Percentiles rank a stretch among this genome's conserved stretches.
Evolutionary conservation across 805 yeast species (phyloP).

Genomic region (Pichia rugopelliculosa): DNA sequence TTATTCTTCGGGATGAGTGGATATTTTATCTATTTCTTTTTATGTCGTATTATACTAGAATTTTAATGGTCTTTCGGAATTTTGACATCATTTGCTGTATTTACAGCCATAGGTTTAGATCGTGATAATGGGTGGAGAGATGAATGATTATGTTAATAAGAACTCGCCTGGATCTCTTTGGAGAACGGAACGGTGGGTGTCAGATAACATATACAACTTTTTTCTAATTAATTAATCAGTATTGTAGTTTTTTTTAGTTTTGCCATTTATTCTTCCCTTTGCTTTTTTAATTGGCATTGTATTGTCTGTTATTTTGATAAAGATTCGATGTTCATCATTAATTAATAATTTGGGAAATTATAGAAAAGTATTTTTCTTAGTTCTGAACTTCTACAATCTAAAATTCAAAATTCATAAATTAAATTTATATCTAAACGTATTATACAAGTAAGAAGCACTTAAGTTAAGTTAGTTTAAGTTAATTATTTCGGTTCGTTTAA

Average conservation of each 20-base stretch:
- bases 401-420: too few relatives aligned
- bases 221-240: not conserved
- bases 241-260: not conserved
- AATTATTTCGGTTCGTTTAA: constrained; percentile 5
- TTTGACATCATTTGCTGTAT: constrained; percentile 3
- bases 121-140: constrained; percentile 32
- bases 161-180: constrained; percentile 30
- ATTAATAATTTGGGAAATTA: too few relatives aligned
- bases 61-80: not conserved
- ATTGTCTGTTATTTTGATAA: not conserved
- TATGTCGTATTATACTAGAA: not conserved
- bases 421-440: too few relatives aligned
- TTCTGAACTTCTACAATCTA: too few relatives aligned
- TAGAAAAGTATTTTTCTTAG: too few relatives aligned
- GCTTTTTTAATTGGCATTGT: not conserved
- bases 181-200: constrained; percentile 31
- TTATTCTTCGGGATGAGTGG: constrained; percentile 10
- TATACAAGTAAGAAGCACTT: too few relatives aligned
- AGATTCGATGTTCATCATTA: too few relatives aligned
- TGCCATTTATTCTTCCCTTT: too few relatives aligned
- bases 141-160: constrained; percentile 26
- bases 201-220: constrained; percentile 28
- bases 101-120: constrained; percentile 16
- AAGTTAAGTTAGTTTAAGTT: not conserved
- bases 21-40: not conserved